Base-by-base conservation (phyloP, 2,329 filamentous ascomycete genomes). In the Aspergillus sp. region DNA sequence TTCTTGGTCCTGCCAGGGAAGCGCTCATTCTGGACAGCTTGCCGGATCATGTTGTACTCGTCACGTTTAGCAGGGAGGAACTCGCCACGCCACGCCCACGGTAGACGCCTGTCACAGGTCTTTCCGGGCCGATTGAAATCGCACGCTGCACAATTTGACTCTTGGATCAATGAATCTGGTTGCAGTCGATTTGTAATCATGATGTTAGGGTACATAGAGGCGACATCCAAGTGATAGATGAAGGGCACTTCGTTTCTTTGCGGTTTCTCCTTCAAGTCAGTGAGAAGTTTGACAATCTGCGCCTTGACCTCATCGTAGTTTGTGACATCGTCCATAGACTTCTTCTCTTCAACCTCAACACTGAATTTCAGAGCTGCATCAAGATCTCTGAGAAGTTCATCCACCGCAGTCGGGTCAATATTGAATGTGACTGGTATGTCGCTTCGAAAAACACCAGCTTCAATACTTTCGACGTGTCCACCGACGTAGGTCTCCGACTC, bases 131-230 rank as follows among this genome's bases (percentile, higher is more conserved):
- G 85, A 69, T 99, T 99, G 83, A 99, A 99, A 76, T 99, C 96
- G 77, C 96, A 99, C 11, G 95, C 93, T 3, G 95, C 95, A 72
- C 96, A 99, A 71, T 97, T 92, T 0, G 93, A 92, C 75, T 99
- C 96, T 52, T 94, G 84, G 57, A 99, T 96, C 93, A 99, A 96
- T n/a, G 95, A 98, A 77, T 99, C 95, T 0, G 95, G 95, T 70
- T 99, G 95, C 51, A 99, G 79, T 76, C 95, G 91, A 77, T 99
- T 99, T 1, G 95, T 99, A 2, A 96, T 99, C 96, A 99, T 99
- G 76, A 99, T 99, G 77, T 99, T 99, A 9, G 95, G 95, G 75
- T 99, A 99, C 95, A 99, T 99, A 62, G 95, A 97, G 19, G 95
- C 95, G 61, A 99, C 96, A 74, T 99, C 95, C 80, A 99, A 83